Evolutionary conservation across 805 yeast genomes (phyloP).

Genomic region (Starmera amethionina): DNA sequence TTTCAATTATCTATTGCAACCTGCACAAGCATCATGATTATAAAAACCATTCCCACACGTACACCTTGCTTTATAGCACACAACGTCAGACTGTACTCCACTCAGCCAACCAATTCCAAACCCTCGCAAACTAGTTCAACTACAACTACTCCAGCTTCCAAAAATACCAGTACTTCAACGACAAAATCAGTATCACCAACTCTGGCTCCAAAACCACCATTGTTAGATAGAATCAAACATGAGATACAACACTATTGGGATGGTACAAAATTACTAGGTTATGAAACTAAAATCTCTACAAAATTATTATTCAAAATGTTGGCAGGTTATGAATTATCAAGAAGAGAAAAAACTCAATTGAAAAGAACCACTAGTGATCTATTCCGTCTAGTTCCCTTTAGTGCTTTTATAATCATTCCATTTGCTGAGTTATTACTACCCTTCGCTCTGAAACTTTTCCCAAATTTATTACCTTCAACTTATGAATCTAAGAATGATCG

Average conservation of each 20-base stretch:
- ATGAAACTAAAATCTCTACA: slow-evolving; percentile 78
- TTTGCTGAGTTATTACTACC: slow-evolving; percentile 92
- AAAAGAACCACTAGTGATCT: slow-evolving; percentile 83
- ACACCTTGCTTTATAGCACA: too few relatives aligned
- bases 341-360: slow-evolving; percentile 85
- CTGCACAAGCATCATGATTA: too few relatives aligned
- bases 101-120: too few relatives aligned
- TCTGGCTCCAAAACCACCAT: slow-evolving; percentile 31
- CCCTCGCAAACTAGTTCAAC: neutral
- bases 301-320: slow-evolving; percentile 73
- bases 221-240: slow-evolving; percentile 83
- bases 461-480: slow-evolving; percentile 88
- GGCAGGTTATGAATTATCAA: slow-evolving; percentile 82
- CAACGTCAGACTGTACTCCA: too few relatives aligned
- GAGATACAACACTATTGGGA: slow-evolving; percentile 91
- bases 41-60: too few relatives aligned
- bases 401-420: slow-evolving; percentile 83
- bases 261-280: slow-evolving; percentile 89
- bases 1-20: too few relatives aligned
- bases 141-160: neutral
- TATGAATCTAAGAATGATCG: slow-evolving; percentile 60
- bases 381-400: slow-evolving; percentile 82
- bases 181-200: neutral
- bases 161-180: neutral
- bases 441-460: slow-evolving; percentile 84